Percentiles rank a stretch among this genome's conserved stretches.
phyloP scores from a whole-genome alignment of 1,284 basidiomycete species.

The Phylloporus sp. region DNA sequence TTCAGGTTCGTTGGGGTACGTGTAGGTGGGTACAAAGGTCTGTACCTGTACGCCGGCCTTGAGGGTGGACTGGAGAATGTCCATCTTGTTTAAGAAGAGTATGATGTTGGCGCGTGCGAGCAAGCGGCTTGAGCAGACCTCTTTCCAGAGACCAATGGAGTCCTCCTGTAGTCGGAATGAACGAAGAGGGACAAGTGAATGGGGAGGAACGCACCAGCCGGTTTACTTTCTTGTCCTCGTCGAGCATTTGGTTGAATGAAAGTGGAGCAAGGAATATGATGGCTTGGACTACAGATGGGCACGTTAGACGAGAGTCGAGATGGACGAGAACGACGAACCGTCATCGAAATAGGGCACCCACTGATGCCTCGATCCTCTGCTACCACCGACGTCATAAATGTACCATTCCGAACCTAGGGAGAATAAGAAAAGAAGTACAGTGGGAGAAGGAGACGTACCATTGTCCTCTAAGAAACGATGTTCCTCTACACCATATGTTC shows the following conservation, averaged over 20 bases:
- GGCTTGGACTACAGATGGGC: constrained; percentile 48
- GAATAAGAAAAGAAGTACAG: constrained; percentile 24
- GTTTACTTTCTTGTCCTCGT: constrained; percentile 53
- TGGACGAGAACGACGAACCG: constrained; percentile 37
- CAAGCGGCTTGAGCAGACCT: constrained; percentile 65
- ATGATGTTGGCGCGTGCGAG: constrained; percentile 65
- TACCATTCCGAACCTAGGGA: constrained; percentile 61
- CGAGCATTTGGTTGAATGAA: constrained; percentile 56
- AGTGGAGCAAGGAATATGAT: constrained; percentile 60
- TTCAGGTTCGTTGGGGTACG: constrained; percentile 63
- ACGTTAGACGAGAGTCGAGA: constrained; percentile 14
- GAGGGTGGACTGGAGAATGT: constrained; percentile 66
- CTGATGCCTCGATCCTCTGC: constrained; percentile 60
- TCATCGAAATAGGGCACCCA: constrained; percentile 77
- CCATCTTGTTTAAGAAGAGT: constrained; percentile 77
- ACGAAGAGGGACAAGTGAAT: not conserved
- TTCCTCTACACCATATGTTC: constrained; percentile 75
- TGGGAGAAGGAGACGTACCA: constrained; percentile 42
- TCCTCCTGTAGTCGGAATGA: constrained; percentile 55
- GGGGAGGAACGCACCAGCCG: constrained; percentile 38
- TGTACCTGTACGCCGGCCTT: constrained; percentile 63
- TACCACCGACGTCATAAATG: constrained; percentile 76
- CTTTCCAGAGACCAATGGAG: constrained; percentile 67
- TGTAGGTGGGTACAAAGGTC: constrained; percentile 69
- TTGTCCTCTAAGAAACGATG: constrained; percentile 65